Evolutionary conservation across 371 early-diverging fungal genomes (phyloP).

Genomic region (Dichotomocladium elegans): DNA sequence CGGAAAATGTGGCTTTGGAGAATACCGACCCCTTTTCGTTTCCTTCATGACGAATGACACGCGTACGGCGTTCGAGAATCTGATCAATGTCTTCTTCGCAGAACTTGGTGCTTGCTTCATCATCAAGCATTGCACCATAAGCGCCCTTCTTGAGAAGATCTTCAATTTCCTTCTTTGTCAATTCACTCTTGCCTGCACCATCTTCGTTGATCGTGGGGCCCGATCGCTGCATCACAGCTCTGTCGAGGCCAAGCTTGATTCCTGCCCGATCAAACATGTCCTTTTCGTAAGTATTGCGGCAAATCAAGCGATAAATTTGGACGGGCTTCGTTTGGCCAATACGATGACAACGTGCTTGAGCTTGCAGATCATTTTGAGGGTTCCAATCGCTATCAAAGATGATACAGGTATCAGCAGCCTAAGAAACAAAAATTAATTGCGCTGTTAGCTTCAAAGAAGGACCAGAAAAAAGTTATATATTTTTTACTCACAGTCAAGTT

Average conservation of each 20-base stretch:
- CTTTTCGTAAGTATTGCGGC: conserved; percentile 90
- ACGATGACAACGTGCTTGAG: conserved; percentile 90
- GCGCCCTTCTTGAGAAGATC: conserved; percentile 89
- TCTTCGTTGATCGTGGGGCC: conserved; percentile 36
- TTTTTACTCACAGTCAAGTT: conserved; percentile 80
- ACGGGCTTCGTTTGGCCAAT: conserved; percentile 95
- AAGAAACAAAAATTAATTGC: no score
- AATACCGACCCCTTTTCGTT: conserved; percentile 79
- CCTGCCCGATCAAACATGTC: conserved; percentile 97
- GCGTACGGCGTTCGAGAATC: conserved; percentile 89
- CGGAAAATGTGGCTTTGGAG: conserved; percentile 90
- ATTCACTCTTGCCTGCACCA: conserved; percentile 36
- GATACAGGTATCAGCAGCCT: conserved; percentile 94
- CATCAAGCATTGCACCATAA: conserved; percentile 86
- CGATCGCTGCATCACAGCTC: conserved; percentile 76
- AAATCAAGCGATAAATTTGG: conserved; percentile 85
- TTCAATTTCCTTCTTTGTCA: conserved; percentile 84
- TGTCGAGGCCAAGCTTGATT: conserved; percentile 89
- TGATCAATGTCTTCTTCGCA: conserved; percentile 97
- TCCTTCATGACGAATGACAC: conserved; percentile 82
- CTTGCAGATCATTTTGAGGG: conserved; percentile 96
- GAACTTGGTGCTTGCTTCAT: conserved; percentile 82
- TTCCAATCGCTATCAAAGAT: conserved; percentile 98
- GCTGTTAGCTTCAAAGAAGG: no score
- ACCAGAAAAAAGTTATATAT: no score